Evolutionary conservation across 805 yeast genomes (phyloP).

Genomic region (Metschnikowia borealis): DNA sequence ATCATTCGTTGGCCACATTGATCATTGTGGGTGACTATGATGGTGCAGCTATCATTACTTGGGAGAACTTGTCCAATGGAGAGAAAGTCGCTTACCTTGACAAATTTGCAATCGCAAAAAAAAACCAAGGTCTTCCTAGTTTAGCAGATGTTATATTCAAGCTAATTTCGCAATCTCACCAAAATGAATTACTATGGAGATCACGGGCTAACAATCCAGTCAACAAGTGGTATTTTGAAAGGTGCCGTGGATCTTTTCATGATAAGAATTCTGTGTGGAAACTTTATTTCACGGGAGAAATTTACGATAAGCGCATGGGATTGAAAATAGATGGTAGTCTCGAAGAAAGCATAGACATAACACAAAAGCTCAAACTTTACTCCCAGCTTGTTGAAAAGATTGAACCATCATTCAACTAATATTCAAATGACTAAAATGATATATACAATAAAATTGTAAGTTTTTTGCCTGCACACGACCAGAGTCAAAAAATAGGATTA

Average conservation of each 20-base stretch:
- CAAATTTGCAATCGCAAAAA: conserved; percentile 84
- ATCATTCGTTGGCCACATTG: conserved; percentile 64
- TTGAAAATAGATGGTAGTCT: conserved; percentile 14
- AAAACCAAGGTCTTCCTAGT: conserved; percentile 86
- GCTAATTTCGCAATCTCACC: conserved; percentile 63
- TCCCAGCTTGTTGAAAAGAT: conserved; percentile 12
- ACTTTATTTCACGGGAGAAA: conserved; percentile 39
- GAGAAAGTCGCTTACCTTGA: conserved; percentile 72
- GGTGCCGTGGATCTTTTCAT: conserved; percentile 67
- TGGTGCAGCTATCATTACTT: conserved; percentile 89
- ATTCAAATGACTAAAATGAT: not conserved
- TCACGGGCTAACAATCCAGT: conserved; percentile 85
- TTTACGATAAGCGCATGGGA: conserved; percentile 34
- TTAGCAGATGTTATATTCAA: conserved; percentile 92
- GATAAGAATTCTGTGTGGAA: conserved; percentile 36
- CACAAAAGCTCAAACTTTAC: conserved; percentile 12
- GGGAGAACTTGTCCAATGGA: conserved; percentile 47
- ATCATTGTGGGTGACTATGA: conserved; percentile 92
- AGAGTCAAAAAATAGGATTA: not conserved
- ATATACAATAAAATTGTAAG: not conserved
- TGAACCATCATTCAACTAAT: conserved; percentile 10
- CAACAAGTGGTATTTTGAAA: conserved; percentile 95
- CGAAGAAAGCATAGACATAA: conserved; percentile 12
- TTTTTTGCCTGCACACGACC: not conserved
- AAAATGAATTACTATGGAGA: conserved; percentile 81